Evolutionary conservation across 225 moss, liverwort and hornwort genomes (phyloP), one percentile per base, ranked within the genome.

Genomic region (Pseudisothecium myosuroides): DNA sequence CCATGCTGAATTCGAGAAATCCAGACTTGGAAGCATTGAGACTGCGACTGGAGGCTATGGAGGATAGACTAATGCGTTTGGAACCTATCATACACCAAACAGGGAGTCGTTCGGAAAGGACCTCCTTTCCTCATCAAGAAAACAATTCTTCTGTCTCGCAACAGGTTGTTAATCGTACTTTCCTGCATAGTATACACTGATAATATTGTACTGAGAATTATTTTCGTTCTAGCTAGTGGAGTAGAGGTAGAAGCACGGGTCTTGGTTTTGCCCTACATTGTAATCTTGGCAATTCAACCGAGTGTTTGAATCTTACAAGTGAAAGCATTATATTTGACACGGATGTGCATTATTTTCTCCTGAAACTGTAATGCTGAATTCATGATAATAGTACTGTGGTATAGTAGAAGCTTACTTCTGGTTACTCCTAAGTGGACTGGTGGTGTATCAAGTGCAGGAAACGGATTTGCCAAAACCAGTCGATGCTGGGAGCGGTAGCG

Each of bases 1-100:
- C 90, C 52, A 88, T 93, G 58, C 78, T 92, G 66, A 81, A 85
- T 85, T 90, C 89, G 56, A 90, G 26, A 31, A 89, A 76, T 84
- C 84, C 92, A 80, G 93, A 92, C 66, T 55, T 90, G 66, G 90
- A 90, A 82, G 77, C 52, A 28, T 63, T 92, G 78, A 89, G 52
- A 80, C 49, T 89, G 83, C 93, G 92, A 47, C 79, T 93, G 49
- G 89, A 90, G 59, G 45, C 90, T 50, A 87, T 92, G 90, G 92
- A 92, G 80, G 89, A 89, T n/a, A 92, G 62, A 83, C 15, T 89
- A 14, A 82, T 52, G 89, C 88, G 78, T 75, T 84, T 90, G 92
- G 90, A 92, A 89, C 92, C 92, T 82, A 63, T 47, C 58, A 56
- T 85, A 39, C 82, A 64, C 39, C 82, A 83, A 83, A 36, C 71